Conservation (phyloP, 164 flowering plant species). For the Sextonia rubra region DNA sequence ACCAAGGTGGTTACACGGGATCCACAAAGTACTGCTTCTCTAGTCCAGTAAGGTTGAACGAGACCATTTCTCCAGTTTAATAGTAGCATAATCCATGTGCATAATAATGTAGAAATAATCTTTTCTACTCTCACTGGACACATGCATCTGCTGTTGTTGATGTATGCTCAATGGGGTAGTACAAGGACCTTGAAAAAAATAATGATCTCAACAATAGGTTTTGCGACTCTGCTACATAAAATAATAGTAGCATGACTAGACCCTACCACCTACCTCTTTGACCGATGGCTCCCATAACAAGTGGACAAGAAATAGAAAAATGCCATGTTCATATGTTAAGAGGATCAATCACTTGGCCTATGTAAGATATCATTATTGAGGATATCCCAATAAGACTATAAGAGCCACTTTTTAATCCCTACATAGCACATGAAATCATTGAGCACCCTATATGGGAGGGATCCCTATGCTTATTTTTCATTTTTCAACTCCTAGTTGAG, state of each 20-base stretch:
- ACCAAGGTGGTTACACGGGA: too few relatives aligned
- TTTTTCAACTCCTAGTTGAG: conserved; percentile 9
- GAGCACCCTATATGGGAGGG: conserved; percentile 11
- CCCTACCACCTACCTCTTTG: conserved; percentile 7
- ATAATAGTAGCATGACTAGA: conserved; percentile 8
- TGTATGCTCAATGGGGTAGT: conserved; percentile 3
- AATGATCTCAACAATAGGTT: conserved; percentile 7
- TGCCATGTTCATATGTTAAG: neutral
- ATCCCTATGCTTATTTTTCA: neutral
- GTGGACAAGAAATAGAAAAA: neutral
- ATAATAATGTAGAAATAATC: neutral
- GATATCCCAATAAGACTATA: conserved; percentile 10
- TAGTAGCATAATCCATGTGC: neutral
- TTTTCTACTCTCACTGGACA: conserved; percentile 2
- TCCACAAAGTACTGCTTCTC: too few relatives aligned
- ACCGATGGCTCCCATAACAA: neutral
- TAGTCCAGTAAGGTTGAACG: too few relatives aligned
- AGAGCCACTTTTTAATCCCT: neutral
- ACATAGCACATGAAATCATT: conserved; percentile 16
- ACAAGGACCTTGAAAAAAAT: neutral
- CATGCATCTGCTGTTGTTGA: conserved; percentile 18
- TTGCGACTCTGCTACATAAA: neutral
- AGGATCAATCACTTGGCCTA: neutral
- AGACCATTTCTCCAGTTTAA: too few relatives aligned
- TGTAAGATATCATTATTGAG: conserved; percentile 6